Evolutionary conservation across 1,139 yeast genomes (phyloP).

Genomic region (Pichia sp.): DNA sequence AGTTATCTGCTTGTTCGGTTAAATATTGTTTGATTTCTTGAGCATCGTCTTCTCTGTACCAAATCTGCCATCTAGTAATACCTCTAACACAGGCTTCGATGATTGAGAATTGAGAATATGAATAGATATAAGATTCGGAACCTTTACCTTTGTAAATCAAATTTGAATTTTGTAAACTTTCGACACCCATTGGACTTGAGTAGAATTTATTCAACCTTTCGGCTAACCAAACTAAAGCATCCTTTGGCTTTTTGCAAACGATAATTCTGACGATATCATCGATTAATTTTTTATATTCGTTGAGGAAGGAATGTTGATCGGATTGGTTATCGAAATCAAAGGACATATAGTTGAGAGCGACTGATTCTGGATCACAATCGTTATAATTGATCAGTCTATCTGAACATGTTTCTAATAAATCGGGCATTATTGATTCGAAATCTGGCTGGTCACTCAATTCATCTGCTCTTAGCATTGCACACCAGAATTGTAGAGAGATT

Average conservation of each 20-base stretch:
- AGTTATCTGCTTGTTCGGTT: conserved; percentile 62
- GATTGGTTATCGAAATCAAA: conserved; percentile 88
- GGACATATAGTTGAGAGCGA: conserved; percentile 64
- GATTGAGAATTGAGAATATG: conserved; percentile 79
- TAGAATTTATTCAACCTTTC: conserved; percentile 70
- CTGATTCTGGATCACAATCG: conserved; percentile 62
- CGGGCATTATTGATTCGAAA: conserved; percentile 53
- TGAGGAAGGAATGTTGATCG: conserved; percentile 74
- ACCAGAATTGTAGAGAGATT: conserved; percentile 92
- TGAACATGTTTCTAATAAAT: conserved; percentile 72
- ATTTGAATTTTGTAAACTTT: conserved; percentile 55
- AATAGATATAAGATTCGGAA: conserved; percentile 70
- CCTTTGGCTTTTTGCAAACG: conserved; percentile 82
- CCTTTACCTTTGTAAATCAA: conserved; percentile 55
- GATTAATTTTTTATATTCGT: conserved; percentile 77
- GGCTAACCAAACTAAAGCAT: conserved; percentile 81
- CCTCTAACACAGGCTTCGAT: conserved; percentile 93
- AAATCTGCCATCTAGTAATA: conserved; percentile 93
- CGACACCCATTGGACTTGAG: conserved; percentile 67
- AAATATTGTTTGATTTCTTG: conserved; percentile 55
- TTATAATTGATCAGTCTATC: conserved; percentile 75
- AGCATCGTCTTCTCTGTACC: conserved; percentile 72
- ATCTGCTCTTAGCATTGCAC: conserved; percentile 80
- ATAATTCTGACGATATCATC: conserved; percentile 90
- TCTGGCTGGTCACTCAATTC: conserved; percentile 54